Percentiles rank a stretch among this genome's conserved stretches.
These are phyloP conservation scores for Colletotrichum sp. DNA, from an alignment of 2,329 filamentous ascomycete genomes.

Conservation along the genomic window DNA sequence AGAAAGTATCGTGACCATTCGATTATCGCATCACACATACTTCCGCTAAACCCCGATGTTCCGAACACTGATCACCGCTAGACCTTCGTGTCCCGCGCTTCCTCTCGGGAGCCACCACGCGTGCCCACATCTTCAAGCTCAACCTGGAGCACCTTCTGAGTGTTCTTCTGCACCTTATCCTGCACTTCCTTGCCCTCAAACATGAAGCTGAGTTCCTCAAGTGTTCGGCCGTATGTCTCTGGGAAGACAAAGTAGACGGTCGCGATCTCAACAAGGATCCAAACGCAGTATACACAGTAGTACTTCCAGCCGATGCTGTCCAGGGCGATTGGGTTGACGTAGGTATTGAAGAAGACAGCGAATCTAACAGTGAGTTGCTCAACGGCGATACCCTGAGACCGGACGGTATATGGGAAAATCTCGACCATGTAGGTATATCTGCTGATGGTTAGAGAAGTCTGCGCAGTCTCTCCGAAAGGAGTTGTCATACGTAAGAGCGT, in stretches of 20 bases:
- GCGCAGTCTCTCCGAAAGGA: fast-evolving
- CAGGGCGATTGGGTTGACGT: constrained; percentile 50
- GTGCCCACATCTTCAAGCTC: constrained; percentile 1
- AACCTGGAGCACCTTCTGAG: constrained; percentile 21
- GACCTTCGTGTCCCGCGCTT: not conserved
- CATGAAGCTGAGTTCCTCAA: constrained; percentile 67
- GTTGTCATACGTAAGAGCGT: not conserved
- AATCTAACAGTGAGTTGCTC: constrained; percentile 42
- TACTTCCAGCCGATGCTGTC: constrained; percentile 45
- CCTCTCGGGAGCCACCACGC: not conserved
- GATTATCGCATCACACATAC: not conserved
- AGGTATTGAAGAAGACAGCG: constrained; percentile 50
- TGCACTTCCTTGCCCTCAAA: constrained; percentile 22
- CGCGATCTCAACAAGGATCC: constrained; percentile 44
- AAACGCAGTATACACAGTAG: constrained; percentile 48
- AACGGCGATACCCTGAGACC: constrained; percentile 42
- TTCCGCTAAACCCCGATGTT: not conserved
- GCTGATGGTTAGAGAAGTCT: constrained; percentile 17
- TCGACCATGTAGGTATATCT: constrained; percentile 45
- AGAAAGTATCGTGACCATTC: not conserved
- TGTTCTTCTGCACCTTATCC: constrained; percentile 20
- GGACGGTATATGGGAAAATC: constrained; percentile 41
- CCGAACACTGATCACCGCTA: not conserved
- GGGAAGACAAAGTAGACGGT: constrained; percentile 83
- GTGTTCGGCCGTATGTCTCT: constrained; percentile 80